Conservation (phyloP, 352 stramenopile species). For the Globisporangium canariense region DNA sequence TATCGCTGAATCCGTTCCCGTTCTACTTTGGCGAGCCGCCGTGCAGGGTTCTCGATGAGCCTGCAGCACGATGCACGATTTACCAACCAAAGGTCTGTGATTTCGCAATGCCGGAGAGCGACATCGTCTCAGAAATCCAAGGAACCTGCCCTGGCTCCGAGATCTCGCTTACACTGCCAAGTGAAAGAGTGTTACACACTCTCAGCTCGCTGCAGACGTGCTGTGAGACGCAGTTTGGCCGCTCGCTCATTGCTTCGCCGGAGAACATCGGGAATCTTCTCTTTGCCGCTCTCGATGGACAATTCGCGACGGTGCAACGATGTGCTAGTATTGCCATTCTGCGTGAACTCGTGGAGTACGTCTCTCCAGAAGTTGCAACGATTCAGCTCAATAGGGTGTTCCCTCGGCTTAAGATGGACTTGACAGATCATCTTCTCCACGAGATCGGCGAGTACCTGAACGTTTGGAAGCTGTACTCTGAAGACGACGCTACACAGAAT, state of each 20-base stretch:
- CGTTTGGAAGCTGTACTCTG: slow-evolving; percentile 37
- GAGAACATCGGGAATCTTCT: slow-evolving; percentile 66
- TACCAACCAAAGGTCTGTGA: slow-evolving; percentile 51
- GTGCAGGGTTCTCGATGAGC: slow-evolving; percentile 38
- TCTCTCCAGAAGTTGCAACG: slow-evolving; percentile 37
- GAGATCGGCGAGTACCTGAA: slow-evolving; percentile 31
- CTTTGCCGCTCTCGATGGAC: slow-evolving; percentile 46
- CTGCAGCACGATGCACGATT: slow-evolving; percentile 58
- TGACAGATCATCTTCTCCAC: slow-evolving; percentile 40
- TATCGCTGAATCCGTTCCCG: slow-evolving; percentile 48
- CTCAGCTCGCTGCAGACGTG: slow-evolving; percentile 63
- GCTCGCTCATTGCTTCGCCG: slow-evolving; percentile 45
- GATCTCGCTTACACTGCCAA: slow-evolving; percentile 24
- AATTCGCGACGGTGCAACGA: slow-evolving; percentile 43
- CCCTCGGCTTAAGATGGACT: slow-evolving; percentile 16
- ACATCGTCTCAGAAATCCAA: slow-evolving; percentile 52
- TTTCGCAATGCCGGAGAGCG: slow-evolving; percentile 44
- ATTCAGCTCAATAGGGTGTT: slow-evolving; percentile 31
- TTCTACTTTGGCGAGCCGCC: slow-evolving; percentile 74
- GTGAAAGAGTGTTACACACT: slow-evolving; percentile 63
- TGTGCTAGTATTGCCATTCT: slow-evolving; percentile 46
- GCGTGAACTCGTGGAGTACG: slow-evolving; percentile 30
- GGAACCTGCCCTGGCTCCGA: slow-evolving; percentile 33
- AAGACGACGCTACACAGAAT: slow-evolving; percentile 14
- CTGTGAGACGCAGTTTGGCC: slow-evolving; percentile 46